Evolutionary conservation across 225 moss, liverwort and hornwort genomes (phyloP).

Genomic region (Sphagnum tenellum): DNA sequence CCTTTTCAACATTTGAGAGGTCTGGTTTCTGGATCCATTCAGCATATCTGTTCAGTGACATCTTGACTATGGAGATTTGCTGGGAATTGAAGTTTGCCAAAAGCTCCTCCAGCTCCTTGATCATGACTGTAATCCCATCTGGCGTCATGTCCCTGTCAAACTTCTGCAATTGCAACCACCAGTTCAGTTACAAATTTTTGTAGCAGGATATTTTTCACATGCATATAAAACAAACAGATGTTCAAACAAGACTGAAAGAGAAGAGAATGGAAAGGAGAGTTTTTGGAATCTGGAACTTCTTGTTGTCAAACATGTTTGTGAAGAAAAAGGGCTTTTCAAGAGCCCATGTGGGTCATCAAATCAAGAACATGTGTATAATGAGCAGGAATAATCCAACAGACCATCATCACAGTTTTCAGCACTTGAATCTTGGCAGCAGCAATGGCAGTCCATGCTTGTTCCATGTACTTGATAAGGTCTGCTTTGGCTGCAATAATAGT

Average conservation of each 20-base stretch:
- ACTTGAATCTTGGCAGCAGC: constrained; percentile 65
- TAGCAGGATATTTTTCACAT: too few relatives aligned
- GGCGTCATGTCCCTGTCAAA: constrained; percentile 39
- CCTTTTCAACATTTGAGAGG: constrained; percentile 42
- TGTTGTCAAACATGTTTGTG: too few relatives aligned
- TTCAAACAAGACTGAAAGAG: neutral
- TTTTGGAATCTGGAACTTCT: too few relatives aligned
- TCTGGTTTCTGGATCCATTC: constrained; percentile 39
- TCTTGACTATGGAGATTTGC: constrained; percentile 54
- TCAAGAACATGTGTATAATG: neutral
- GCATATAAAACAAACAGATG: neutral
- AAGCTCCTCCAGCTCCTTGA: constrained; percentile 57
- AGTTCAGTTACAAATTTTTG: neutral
- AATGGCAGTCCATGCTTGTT: constrained; percentile 57
- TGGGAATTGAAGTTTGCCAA: constrained; percentile 57
- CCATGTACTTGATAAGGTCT: constrained; percentile 52
- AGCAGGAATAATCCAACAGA: constrained; percentile 1
- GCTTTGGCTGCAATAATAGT: constrained; percentile 17
- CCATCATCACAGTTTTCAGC: constrained; percentile 51
- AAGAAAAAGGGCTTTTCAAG: too few relatives aligned
- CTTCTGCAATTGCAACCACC: constrained; percentile 28
- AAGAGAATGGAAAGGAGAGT: constrained; percentile 1
- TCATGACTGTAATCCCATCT: constrained; percentile 38
- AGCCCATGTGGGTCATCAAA: too few relatives aligned
- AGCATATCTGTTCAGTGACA: constrained; percentile 40